phyloP scores from a whole-genome alignment of 495 filamentous ascomycete species.

The Clohesyomyces aquaticus region DNA sequence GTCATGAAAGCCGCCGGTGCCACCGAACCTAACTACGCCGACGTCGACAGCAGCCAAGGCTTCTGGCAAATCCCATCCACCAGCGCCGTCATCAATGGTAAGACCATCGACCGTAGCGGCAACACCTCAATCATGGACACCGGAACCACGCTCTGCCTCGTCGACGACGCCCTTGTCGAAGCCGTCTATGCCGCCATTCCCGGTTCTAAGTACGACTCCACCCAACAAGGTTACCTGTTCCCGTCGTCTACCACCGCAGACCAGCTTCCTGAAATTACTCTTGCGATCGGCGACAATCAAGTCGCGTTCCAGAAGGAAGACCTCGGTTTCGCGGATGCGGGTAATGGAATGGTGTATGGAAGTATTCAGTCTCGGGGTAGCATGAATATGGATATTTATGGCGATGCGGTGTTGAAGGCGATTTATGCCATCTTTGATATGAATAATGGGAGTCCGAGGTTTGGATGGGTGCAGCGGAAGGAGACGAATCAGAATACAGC shows the following conservation, averaged over 20 bases:
- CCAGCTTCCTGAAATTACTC: slow-evolving; percentile 65
- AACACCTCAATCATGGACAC: slow-evolving; percentile 82
- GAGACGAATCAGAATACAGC: slow-evolving; percentile 14
- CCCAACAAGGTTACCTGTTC: slow-evolving; percentile 70
- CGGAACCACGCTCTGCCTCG: slow-evolving; percentile 71
- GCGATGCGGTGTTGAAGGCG: slow-evolving; percentile 72
- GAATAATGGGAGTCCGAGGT: slow-evolving; percentile 13
- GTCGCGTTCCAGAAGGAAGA: slow-evolving; percentile 74
- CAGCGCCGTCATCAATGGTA: slow-evolving; percentile 63
- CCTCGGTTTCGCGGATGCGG: slow-evolving; percentile 65
- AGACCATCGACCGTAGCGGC: slow-evolving; percentile 56
- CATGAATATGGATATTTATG: slow-evolving; percentile 72
- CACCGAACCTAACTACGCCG: slow-evolving; percentile 63
- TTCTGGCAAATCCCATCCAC: slow-evolving; percentile 73
- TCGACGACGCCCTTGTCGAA: slow-evolving; percentile 67
- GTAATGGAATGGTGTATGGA: slow-evolving; percentile 66
- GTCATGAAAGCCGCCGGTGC: slow-evolving; percentile 57
- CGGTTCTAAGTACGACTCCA: slow-evolving; percentile 64
- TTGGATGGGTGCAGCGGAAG: slow-evolving; percentile 20
- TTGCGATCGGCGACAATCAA: slow-evolving; percentile 68
- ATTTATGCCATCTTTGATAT: slow-evolving; percentile 43
- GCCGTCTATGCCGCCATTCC: slow-evolving; percentile 71
- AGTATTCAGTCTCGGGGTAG: slow-evolving; percentile 75
- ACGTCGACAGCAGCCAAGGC: slow-evolving; percentile 69
- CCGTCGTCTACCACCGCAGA: slow-evolving; percentile 60